A percentile compares a stretch with the other conserved stretches of the same genome.
These are phyloP conservation scores for Myriosclerotinia duriaeana DNA, from an alignment of 2,329 filamentous ascomycete species.

Conservation along the genomic window DNA sequence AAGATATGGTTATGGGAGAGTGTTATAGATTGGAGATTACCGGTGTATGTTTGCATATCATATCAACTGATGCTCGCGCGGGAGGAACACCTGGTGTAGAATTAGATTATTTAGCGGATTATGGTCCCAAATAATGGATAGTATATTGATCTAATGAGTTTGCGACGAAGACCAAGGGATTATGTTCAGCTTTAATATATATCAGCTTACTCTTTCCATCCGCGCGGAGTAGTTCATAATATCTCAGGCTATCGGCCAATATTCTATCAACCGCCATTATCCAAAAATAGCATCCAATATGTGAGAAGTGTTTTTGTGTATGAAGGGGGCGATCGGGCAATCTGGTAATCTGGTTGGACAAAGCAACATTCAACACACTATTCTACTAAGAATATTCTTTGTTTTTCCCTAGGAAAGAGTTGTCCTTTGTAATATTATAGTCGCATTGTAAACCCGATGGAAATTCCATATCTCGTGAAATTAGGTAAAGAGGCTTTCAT, in stretches of 20 bases:
- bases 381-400: background rate
- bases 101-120: constrained; percentile 11
- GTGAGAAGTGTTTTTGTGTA: background rate
- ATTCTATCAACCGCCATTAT: background rate
- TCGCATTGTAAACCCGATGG: background rate
- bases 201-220: background rate
- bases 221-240: background rate
- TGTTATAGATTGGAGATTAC: constrained; percentile 11
- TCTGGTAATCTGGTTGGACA: background rate
- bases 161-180: background rate
- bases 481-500: background rate
- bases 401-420: background rate
- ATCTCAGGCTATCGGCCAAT: background rate
- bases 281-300: constrained; percentile 2
- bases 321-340: background rate
- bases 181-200: constrained; percentile 2
- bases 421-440: background rate
- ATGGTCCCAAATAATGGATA: constrained; percentile 6
- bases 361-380: background rate
- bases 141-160: background rate
- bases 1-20: constrained; percentile 1
- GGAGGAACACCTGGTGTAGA: constrained; percentile 9
- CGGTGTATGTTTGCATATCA: background rate
- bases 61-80: background rate
- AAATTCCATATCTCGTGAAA: background rate